Evolutionary conservation across 169 alveolate genomes (phyloP), one percentile per base, ranked within the genome.

Genomic region (Plasmodium gonderi): DNA sequence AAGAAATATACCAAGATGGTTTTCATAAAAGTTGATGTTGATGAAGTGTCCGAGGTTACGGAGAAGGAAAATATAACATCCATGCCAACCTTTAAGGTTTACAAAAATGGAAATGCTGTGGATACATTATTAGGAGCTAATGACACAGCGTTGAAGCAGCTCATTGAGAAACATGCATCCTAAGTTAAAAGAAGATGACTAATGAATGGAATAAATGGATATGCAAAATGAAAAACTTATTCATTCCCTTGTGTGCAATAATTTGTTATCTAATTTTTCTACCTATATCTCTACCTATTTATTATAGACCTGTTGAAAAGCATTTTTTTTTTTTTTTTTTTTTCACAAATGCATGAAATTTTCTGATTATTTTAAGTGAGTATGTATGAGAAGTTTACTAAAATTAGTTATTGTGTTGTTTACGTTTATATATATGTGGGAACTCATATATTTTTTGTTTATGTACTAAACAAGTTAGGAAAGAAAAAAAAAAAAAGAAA

Each of bases 31-130:
- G 96, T 95, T 1, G 95, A 95, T 90, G 95, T 95, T 54, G 94
- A 94, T 81, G 95, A 92, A 23, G 80, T 80, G 7, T 94, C 96
- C 12, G 97, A 95, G 75, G 94, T 95, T 12, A 95, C 95, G 72
- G 93, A 94, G 42, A 92, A 94, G 51, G 95, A 94, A 89, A 90
- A 94, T 49, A 94, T 95, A 77, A 92, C 97, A 29, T 93, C 97
- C 79, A 92, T 95, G 80, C 97, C 97, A 36, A 92, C 97, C 42
- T 95, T 95, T 94, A 95, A 95, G 80, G 92, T 95, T 20, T 95
- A 94, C 95, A 95, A 95, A 80, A 79, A 92, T 44, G 97, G 97
- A n/a, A 72, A 49, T 31, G 94, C 85, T 17, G 96, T 94, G 36
- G 97, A 85, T 4, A 95, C 95, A 38, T 87, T 92, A 29, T 80